phyloP scores from a whole-genome alignment of 2,329 filamentous ascomycete genomes.

The Karstenula rhodostoma region DNA sequence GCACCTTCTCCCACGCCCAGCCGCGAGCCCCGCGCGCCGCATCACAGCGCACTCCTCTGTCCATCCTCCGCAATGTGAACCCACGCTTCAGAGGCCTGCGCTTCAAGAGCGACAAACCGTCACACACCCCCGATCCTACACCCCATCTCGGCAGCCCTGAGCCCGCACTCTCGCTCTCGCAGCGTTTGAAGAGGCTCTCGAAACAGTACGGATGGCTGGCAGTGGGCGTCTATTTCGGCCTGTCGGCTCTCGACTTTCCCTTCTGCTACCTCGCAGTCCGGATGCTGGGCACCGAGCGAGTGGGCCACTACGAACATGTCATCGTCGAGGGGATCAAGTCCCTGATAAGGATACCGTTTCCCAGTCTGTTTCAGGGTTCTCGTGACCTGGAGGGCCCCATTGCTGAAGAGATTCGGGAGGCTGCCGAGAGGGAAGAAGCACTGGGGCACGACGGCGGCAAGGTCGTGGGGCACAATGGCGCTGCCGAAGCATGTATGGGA shows the following conservation, averaged over 20 bases:
- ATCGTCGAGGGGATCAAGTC: conserved; percentile 68
- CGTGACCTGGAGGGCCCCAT: conserved; percentile 51
- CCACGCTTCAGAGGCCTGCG: conserved; percentile 46
- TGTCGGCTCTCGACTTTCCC: conserved; percentile 90
- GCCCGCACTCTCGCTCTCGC: conserved; percentile 65
- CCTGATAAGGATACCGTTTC: conserved; percentile 68
- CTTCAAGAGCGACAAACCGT: conserved; percentile 46
- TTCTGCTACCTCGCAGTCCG: conserved; percentile 92
- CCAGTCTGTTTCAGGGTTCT: conserved; percentile 61
- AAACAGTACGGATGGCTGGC: conserved; percentile 95
- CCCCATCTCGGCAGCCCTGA: conserved; percentile 51
- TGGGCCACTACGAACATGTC: conserved; percentile 77
- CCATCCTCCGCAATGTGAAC: conserved; percentile 28
- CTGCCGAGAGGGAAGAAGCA: conserved; percentile 39
- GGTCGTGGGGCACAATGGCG: conserved; percentile 67
- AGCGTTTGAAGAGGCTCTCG: conserved; percentile 81
- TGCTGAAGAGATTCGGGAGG: conserved; percentile 44
- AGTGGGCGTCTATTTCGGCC: conserved; percentile 83
- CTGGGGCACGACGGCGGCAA: conserved; percentile 63
- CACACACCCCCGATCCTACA: conserved; percentile 47
- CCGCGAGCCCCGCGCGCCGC: conserved; percentile 20
- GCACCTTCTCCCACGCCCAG: conserved; percentile 40
- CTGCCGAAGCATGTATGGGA: conserved; percentile 74
- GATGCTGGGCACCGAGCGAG: conserved; percentile 81
- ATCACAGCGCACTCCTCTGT: conserved; percentile 26